A percentile compares a stretch with the other conserved stretches of the same genome.
Evolutionary conservation across 164 flowering plant genomes (phyloP).

Genomic region (Taxillus chinensis): DNA sequence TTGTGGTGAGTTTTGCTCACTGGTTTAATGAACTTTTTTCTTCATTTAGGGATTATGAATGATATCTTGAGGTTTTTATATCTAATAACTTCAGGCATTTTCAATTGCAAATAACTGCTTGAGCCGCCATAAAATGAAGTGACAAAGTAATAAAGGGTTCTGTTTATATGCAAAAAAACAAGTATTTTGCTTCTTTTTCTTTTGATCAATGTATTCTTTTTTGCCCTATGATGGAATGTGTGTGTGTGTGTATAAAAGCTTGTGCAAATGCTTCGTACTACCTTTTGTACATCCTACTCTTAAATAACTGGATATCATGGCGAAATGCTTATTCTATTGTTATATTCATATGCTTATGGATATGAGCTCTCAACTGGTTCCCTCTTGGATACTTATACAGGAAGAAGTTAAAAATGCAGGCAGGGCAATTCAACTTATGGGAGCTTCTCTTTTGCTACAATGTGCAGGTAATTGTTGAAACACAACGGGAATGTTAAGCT

Average conservation of each 20-base stretch:
- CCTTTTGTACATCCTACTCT: no score
- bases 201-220: no score
- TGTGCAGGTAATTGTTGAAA: conserved; percentile 31
- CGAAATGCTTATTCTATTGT: neutral
- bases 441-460: conserved; percentile 59
- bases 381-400: conserved; percentile 24
- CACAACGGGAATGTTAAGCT: neutral
- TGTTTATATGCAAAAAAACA: no score
- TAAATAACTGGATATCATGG: neutral
- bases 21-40: no score
- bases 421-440: conserved; percentile 59
- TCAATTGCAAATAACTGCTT: no score
- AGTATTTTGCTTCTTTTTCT: no score
- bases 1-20: no score
- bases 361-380: neutral
- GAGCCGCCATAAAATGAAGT: no score
- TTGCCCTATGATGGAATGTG: neutral
- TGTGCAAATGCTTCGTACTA: neutral
- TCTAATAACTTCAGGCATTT: no score
- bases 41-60: no score
- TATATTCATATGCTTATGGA: neutral
- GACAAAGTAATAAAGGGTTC: no score
- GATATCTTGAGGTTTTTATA: no score
- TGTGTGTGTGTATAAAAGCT: neutral
- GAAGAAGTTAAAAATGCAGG: conserved; percentile 69